Base-by-base conservation (phyloP, 1,284 basidiomycete genomes). In the Mycena sp. region DNA sequence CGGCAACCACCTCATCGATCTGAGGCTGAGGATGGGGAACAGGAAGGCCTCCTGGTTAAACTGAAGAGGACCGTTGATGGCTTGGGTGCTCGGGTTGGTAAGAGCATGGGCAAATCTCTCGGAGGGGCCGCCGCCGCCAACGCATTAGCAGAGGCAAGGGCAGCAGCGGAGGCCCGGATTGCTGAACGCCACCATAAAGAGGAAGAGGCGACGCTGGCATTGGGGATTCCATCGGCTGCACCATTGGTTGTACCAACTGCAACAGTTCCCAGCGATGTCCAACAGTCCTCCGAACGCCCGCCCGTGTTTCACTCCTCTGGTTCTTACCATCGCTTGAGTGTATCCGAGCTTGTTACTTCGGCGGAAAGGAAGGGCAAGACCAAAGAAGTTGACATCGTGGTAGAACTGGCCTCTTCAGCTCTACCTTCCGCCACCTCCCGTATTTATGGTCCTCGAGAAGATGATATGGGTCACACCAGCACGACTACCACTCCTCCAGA, bases 61-160 rank as follows among this genome's bases (percentile, higher is more conserved):
- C 79, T 93, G 63, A 91, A 89, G 77, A 87, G 84, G 71, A 90
- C 86, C 2, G 84, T 91, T 0, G 85, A 90, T 72, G 88, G 82
- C 19, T 78, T 89, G 37, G 88, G 87, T n/a, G 80, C 84, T n/a
- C 84, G 84, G 6, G 72, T 81, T 45, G 83, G 82, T n/a, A 91
- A 87, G 72, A 85, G 82, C 54, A 79, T 82, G 72, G 82, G 84
- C 55, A 91, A 87, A 71, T 88, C 89, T n/a, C 71, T 89, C 6
- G 88, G 87, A 46, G 85, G 81, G 12, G 77, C 74, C n/a, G 83
- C 84, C 12, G 86, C 83, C 3, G 85, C 81, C 28, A 73, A 69
- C 21, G 88, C 87, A 19, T 80, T 92, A 16, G 89, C 89, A 9
- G 87, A 91, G 74, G 90, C 89, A 11, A 81, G 84, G 58, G 88